phyloP scores from a whole-genome alignment of 2,329 filamentous ascomycete genomes.

The Diaporthe eres region DNA sequence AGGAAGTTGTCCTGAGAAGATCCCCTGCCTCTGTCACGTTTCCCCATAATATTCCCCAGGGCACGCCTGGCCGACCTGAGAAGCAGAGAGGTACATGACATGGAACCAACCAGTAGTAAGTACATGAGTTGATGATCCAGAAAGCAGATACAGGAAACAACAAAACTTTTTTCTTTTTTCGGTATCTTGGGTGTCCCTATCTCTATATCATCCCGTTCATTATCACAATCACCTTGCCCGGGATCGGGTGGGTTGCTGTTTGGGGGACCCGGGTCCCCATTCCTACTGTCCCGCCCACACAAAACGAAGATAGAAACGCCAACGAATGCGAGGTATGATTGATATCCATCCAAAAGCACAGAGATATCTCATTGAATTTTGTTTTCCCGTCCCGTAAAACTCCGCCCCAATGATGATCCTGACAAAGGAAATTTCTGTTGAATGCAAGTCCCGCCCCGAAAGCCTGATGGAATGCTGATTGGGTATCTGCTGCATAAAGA shows the following conservation, averaged over 20 bases:
- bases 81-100: neutral
- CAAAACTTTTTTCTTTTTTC: slow-evolving; percentile 32
- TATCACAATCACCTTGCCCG: slow-evolving; percentile 18
- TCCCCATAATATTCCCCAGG: neutral
- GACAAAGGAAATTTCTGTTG: slow-evolving; percentile 35
- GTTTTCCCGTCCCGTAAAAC: slow-evolving; percentile 36
- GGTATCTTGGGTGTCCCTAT: slow-evolving; percentile 27
- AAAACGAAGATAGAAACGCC: slow-evolving; percentile 33
- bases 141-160: slow-evolving; percentile 15
- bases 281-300: slow-evolving; percentile 14
- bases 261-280: slow-evolving; percentile 11
- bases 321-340: slow-evolving; percentile 42
- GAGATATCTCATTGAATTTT: slow-evolving; percentile 34
- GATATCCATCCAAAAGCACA: slow-evolving; percentile 38
- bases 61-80: neutral
- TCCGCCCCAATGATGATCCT: slow-evolving; percentile 33
- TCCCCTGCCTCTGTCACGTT: neutral
- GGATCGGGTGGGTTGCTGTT: neutral
- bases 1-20: neutral
- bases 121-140: slow-evolving; percentile 31
- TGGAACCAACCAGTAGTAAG: slow-evolving; percentile 3
- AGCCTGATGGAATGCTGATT: slow-evolving; percentile 36
- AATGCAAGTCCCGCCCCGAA: slow-evolving; percentile 20
- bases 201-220: slow-evolving; percentile 38
- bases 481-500: slow-evolving; percentile 41